Evolutionary conservation across 2,329 filamentous ascomycete species (phyloP).

Genomic region (Alternaria sp.): DNA sequence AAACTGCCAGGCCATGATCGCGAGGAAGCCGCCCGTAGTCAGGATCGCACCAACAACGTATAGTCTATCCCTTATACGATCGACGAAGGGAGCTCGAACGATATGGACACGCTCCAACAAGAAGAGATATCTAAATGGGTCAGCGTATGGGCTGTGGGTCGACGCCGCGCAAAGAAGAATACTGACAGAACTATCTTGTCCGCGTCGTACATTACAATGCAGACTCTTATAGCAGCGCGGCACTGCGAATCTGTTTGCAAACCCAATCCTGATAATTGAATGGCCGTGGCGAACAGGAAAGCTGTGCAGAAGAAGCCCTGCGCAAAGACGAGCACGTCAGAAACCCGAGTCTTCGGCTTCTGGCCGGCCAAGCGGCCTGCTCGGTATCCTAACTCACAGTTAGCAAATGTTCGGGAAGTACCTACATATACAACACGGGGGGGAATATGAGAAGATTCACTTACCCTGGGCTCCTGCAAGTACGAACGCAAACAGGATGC

Average conservation of each 20-base stretch:
- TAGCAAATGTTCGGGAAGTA: background rate
- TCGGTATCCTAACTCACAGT: constrained; percentile 27
- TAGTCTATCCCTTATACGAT: constrained; percentile 42
- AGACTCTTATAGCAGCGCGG: constrained; percentile 45
- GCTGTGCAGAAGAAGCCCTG: constrained; percentile 30
- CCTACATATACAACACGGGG: no score
- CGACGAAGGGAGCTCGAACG: constrained; percentile 41
- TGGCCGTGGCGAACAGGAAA: constrained; percentile 41
- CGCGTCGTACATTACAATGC: constrained; percentile 48
- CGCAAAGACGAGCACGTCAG: constrained; percentile 29
- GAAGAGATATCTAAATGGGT: constrained; percentile 44
- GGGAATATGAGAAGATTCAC: background rate
- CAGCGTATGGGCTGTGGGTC: background rate
- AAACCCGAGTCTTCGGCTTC: constrained; percentile 20
- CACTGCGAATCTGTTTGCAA: constrained; percentile 40
- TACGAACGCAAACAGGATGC: constrained; percentile 24
- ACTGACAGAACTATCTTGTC: constrained; percentile 44
- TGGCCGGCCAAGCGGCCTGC: constrained; percentile 28
- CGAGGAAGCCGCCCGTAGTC: constrained; percentile 32
- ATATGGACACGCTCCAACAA: constrained; percentile 52
- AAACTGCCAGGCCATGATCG: constrained; percentile 33
- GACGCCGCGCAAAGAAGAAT: background rate
- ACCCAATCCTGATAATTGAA: constrained; percentile 42
- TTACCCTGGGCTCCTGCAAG: constrained; percentile 33
- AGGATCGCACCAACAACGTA: constrained; percentile 41